phyloP scores from a whole-genome alignment of 2,329 filamentous ascomycete species.

The Sporothrix schenckii region DNA sequence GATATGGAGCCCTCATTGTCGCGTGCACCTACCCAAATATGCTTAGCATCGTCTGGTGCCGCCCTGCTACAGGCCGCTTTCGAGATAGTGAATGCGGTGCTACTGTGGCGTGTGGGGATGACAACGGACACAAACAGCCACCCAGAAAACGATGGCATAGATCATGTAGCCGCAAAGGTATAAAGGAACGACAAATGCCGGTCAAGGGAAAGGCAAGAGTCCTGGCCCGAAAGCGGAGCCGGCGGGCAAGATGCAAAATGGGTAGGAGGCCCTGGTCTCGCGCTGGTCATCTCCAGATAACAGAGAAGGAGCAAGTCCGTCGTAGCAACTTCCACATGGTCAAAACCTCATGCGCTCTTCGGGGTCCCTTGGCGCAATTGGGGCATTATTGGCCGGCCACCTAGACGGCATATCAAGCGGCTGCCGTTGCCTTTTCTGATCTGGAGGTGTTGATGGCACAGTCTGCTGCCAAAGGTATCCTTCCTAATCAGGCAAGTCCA shows the following conservation, averaged over 20 bases:
- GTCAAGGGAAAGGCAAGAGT: background rate
- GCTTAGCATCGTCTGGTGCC: constrained; percentile 12
- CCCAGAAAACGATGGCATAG: background rate
- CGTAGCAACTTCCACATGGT: background rate
- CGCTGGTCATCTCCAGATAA: background rate
- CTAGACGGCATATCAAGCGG: constrained; percentile 8
- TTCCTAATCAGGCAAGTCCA: constrained; percentile 29
- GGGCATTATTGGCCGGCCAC: background rate
- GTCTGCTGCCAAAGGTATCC: background rate
- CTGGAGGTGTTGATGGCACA: background rate
- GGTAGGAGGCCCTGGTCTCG: background rate
- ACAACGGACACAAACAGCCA: constrained; percentile 6
- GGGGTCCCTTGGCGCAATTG: background rate
- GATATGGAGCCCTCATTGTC: constrained; percentile 21
- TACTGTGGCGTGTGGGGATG: constrained; percentile 7
- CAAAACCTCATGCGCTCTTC: background rate
- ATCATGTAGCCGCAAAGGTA: background rate
- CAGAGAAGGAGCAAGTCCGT: no score
- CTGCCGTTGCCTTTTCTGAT: constrained; percentile 14
- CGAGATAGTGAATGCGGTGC: constrained; percentile 15
- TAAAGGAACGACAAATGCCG: background rate
- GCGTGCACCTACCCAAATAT: constrained; percentile 30
- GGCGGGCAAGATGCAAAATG: background rate
- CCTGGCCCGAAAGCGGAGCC: constrained; percentile 2
- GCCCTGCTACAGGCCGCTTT: background rate